These are phyloP conservation scores for Mariannaea elegans DNA, from an alignment of 2,329 filamentous ascomycete species.

Conservation along the genomic window DNA sequence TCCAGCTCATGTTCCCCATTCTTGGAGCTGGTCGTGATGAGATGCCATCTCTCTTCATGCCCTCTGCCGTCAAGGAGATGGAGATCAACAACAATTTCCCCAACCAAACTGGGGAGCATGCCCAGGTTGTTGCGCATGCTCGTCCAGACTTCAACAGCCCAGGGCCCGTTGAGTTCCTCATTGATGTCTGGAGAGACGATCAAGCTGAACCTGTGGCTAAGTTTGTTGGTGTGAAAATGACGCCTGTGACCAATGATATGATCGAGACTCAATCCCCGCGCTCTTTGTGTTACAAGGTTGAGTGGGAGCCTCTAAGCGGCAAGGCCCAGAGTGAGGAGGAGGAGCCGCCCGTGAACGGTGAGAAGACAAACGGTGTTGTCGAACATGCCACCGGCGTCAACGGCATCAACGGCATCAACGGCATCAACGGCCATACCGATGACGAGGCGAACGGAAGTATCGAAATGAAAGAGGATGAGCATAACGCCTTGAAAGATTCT, in stretches of 20 bases:
- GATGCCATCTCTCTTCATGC: constrained; percentile 49
- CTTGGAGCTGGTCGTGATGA: constrained; percentile 45
- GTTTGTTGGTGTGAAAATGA: constrained; percentile 50
- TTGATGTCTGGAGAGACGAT: constrained; percentile 45
- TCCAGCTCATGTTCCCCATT: constrained; percentile 52
- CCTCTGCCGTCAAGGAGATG: constrained; percentile 43
- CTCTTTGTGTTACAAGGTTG: constrained; percentile 54
- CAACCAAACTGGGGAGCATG: constrained; percentile 38
- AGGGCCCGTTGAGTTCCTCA: constrained; percentile 44
- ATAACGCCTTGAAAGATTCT: neutral
- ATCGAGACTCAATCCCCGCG: constrained; percentile 30
- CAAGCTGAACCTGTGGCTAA: constrained; percentile 44
- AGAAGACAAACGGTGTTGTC: neutral
- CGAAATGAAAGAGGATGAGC: neutral
- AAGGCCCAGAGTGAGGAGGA: neutral
- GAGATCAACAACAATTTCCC: constrained; percentile 40
- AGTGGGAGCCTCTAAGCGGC: constrained; percentile 51
- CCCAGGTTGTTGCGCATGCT: constrained; percentile 41
- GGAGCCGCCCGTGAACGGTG: neutral
- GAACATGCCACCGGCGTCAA: neutral
- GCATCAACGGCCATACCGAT: neutral
- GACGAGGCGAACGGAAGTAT: neutral
- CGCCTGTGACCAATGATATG: constrained; percentile 50
- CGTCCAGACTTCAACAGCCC: constrained; percentile 31
- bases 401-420: neutral